Percentiles rank a stretch among this genome's conserved stretches.
These are phyloP conservation scores for Cephalotrichum gorgonifer DNA, from an alignment of 2,329 filamentous ascomycete genomes.

Conservation along the genomic window DNA sequence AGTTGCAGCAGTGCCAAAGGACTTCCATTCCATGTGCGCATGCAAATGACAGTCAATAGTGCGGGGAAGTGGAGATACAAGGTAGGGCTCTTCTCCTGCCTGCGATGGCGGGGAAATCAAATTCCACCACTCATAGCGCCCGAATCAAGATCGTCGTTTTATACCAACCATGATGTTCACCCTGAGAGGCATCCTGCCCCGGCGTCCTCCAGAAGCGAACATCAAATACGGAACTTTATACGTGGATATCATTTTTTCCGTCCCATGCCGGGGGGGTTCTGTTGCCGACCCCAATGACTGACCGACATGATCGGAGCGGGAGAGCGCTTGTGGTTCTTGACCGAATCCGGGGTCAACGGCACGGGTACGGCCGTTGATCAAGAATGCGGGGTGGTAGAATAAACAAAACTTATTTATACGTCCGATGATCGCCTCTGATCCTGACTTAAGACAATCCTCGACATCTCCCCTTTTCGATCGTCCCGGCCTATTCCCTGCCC, in stretches of 20 bases:
- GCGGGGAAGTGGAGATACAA: too few relatives aligned
- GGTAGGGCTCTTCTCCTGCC: too few relatives aligned
- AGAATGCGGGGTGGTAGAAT: neutral
- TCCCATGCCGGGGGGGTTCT: neutral
- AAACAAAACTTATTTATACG: neutral
- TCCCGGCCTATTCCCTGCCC: too few relatives aligned
- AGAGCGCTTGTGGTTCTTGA: neutral
- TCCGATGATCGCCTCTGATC: neutral
- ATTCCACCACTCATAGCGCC: neutral
- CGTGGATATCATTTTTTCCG: neutral
- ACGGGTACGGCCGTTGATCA: neutral
- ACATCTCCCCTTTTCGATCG: too few relatives aligned
- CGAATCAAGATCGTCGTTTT: too few relatives aligned
- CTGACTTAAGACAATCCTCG: neutral
- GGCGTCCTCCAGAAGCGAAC: too few relatives aligned
- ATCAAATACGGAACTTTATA: neutral
- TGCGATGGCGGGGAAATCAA: neutral
- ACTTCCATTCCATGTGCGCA: too few relatives aligned
- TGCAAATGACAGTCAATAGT: too few relatives aligned
- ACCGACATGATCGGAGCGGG: neutral
- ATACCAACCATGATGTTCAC: neutral
- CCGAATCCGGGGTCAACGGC: neutral
- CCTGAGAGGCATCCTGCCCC: too few relatives aligned
- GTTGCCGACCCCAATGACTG: neutral
- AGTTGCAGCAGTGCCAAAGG: too few relatives aligned